A percentile compares a stretch with the other conserved stretches of the same genome.
phyloP scores from a whole-genome alignment of 768 basidiomycete genomes.

The Punctularia strigosozonata region DNA sequence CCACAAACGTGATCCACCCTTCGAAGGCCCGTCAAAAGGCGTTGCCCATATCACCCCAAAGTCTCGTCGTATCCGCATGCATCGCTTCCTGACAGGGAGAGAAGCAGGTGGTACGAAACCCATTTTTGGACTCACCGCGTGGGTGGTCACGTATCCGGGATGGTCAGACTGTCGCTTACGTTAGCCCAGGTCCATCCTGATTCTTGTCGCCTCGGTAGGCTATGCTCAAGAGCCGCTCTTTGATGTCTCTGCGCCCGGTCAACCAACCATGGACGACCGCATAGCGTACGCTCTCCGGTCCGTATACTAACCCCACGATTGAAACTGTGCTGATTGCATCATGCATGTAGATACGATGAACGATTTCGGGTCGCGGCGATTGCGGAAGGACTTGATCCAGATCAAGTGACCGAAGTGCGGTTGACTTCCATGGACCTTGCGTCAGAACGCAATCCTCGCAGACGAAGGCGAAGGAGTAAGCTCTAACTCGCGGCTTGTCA shows the following conservation, averaged over 20 bases:
- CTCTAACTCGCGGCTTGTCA: too few relatives aligned
- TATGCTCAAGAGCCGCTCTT: slow-evolving; percentile 36
- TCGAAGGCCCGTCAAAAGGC: too few relatives aligned
- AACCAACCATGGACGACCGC: slow-evolving; percentile 27
- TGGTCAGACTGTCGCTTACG: neutral
- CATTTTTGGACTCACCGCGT: slow-evolving; percentile 85
- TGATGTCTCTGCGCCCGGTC: slow-evolving; percentile 28
- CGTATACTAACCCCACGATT: too few relatives aligned
- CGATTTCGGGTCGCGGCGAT: slow-evolving; percentile 14
- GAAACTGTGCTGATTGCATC: too few relatives aligned
- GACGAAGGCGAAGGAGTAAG: too few relatives aligned
- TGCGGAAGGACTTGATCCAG: slow-evolving; percentile 16
- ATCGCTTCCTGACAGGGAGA: slow-evolving; percentile 77
- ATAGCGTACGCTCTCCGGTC: slow-evolving; percentile 31
- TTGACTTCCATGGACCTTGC: too few relatives aligned
- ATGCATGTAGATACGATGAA: too few relatives aligned
- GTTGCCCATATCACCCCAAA: too few relatives aligned
- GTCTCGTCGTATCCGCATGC: slow-evolving; percentile 36
- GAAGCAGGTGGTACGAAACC: slow-evolving; percentile 81
- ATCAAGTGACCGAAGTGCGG: too few relatives aligned
- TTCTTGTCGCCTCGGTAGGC: slow-evolving; percentile 35
- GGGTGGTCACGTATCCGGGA: slow-evolving; percentile 17
- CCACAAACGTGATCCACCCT: slow-evolving; percentile 4
- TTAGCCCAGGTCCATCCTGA: slow-evolving; percentile 33
- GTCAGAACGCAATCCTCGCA: too few relatives aligned